Evolutionary conservation across 495 filamentous ascomycete species (phyloP).

Genomic region (Hapsidospora chrysogenum): DNA sequence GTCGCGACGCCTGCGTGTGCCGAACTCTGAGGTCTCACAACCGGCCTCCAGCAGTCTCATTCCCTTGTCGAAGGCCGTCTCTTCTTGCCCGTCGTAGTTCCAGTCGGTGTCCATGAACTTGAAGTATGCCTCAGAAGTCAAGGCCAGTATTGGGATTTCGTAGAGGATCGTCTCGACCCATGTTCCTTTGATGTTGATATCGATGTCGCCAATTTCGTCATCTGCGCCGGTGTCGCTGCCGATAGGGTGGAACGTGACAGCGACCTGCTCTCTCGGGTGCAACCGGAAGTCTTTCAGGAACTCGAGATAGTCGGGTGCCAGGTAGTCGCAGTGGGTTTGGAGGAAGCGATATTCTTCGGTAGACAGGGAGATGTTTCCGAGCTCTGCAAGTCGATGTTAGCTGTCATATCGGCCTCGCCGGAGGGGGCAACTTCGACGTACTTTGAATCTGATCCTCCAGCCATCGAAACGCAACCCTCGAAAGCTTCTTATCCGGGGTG

Average conservation of each 20-base stretch:
- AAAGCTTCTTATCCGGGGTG: conserved; percentile 84
- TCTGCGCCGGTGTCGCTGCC: conserved; percentile 45
- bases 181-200: conserved; percentile 56
- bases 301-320: conserved; percentile 56
- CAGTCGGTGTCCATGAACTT: conserved; percentile 84
- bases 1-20: conserved; percentile 71
- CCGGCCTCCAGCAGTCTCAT: conserved; percentile 58
- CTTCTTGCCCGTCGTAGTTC: conserved; percentile 69
- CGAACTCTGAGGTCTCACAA: conserved; percentile 87
- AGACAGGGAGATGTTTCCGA: conserved; percentile 61
- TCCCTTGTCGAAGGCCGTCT: conserved; percentile 66
- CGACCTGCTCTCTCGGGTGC: conserved; percentile 62
- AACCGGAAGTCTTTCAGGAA: conserved; percentile 72
- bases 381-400: conserved; percentile 30
- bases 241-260: conserved; percentile 47
- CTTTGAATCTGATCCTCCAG: conserved; percentile 65
- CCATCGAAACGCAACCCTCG: conserved; percentile 69
- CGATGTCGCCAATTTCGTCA: conserved; percentile 53
- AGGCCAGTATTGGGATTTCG: conserved; percentile 82
- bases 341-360: conserved; percentile 66
- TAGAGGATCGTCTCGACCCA: conserved; percentile 97
- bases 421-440: too few species aligned
- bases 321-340: conserved; percentile 63
- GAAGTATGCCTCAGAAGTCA: conserved; percentile 94
- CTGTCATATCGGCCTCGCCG: background rate